phyloP scores from a whole-genome alignment of 192 early-diverging fungal genomes.

The Funneliformis mosseae region DNA sequence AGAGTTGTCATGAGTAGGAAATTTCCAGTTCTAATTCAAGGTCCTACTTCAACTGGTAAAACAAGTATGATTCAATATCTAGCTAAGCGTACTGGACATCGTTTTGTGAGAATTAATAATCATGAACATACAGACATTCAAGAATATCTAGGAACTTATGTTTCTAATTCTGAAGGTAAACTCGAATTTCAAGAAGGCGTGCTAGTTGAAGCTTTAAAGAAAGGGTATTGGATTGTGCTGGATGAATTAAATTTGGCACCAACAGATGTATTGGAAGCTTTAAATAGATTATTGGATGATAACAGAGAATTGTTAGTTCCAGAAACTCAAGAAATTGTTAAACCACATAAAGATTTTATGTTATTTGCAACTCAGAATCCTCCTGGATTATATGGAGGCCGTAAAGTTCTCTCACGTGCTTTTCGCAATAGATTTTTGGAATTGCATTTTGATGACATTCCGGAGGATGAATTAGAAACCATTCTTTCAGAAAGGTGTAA shows the following conservation, averaged over 20 bases:
- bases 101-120: slow-evolving; percentile 98
- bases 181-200: slow-evolving; percentile 97
- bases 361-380: slow-evolving; percentile 99
- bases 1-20: slow-evolving; percentile 88
- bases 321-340: slow-evolving; percentile 92
- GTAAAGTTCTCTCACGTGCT: slow-evolving; percentile 92
- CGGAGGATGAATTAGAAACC: slow-evolving; percentile 84
- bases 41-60: slow-evolving; percentile 97
- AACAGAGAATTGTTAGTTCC: slow-evolving; percentile 96
- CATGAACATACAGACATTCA: slow-evolving; percentile 99
- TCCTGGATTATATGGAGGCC: slow-evolving; percentile 95
- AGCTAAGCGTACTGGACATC: slow-evolving; percentile 87
- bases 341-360: slow-evolving; percentile 95
- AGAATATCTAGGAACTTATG: slow-evolving; percentile 95
- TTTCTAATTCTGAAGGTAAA: slow-evolving; percentile 76
- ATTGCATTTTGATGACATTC: slow-evolving; percentile 96
- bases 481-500: slow-evolving; percentile 83
- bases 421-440: slow-evolving; percentile 98
- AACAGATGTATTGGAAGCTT: slow-evolving; percentile 95
- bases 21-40: slow-evolving; percentile 97
- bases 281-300: slow-evolving; percentile 96
- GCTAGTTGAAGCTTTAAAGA: slow-evolving; percentile 87
- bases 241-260: slow-evolving; percentile 99
- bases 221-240: slow-evolving; percentile 97
- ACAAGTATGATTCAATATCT: slow-evolving; percentile 98